phyloP scores from a whole-genome alignment of 2,329 filamentous ascomycete species.

The Aspergillus phoenicis region DNA sequence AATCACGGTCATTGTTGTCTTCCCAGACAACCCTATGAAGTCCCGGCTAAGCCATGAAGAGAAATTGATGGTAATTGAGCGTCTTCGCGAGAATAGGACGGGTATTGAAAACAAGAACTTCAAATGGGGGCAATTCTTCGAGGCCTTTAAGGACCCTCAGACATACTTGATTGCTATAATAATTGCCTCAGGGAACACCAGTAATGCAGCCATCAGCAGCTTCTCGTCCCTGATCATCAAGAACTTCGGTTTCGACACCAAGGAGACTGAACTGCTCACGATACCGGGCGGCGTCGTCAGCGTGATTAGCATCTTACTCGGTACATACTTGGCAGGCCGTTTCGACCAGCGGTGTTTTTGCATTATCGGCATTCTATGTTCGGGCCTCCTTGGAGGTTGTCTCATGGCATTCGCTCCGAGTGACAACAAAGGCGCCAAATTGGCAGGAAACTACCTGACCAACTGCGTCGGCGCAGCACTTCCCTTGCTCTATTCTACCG shows the following conservation, averaged over 20 bases:
- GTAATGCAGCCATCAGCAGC: constrained; percentile 48
- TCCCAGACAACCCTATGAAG: constrained; percentile 48
- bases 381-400: constrained; percentile 47
- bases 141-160: constrained; percentile 50
- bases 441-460: constrained; percentile 48
- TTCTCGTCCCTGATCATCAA: constrained; percentile 47
- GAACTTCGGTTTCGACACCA: constrained; percentile 47
- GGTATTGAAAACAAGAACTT: constrained; percentile 56
- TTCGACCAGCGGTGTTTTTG: constrained; percentile 44
- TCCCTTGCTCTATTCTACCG: constrained; percentile 44
- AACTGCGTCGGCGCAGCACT: constrained; percentile 43
- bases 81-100: constrained; percentile 51
- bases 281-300: constrained; percentile 47
- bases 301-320: constrained; percentile 41
- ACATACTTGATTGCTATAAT: constrained; percentile 45
- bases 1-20: constrained; percentile 40
- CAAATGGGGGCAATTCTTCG: constrained; percentile 50
- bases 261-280: constrained; percentile 47
- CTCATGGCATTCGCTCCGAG: constrained; percentile 43
- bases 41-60: constrained; percentile 41
- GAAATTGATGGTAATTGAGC: constrained; percentile 42
- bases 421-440: constrained; percentile 40
- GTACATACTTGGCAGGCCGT: constrained; percentile 41
- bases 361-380: constrained; percentile 43
- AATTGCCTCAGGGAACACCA: constrained; percentile 39